These are phyloP conservation scores for Ogataea ganodermae DNA, from an alignment of 805 yeast genomes.

Conservation along the genomic window DNA sequence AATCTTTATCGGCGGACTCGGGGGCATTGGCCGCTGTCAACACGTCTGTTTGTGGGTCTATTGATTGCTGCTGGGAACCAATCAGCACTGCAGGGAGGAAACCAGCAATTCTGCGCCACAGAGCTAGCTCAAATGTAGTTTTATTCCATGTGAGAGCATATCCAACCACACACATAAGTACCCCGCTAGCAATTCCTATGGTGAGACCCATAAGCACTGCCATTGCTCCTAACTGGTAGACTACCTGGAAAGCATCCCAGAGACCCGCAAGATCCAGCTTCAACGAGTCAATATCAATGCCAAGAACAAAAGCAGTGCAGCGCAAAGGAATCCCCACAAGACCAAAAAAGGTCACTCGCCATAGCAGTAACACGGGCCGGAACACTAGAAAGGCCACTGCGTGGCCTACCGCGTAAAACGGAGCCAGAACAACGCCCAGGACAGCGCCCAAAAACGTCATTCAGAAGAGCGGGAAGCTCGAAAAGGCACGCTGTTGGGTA, in stretches of 20 bases:
- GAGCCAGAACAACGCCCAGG: not conserved
- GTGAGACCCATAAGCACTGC: conserved; percentile 27
- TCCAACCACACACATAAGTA: conserved; percentile 19
- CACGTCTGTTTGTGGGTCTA: not conserved
- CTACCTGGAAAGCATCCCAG: conserved; percentile 19
- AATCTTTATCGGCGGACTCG: not conserved
- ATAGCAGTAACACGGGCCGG: conserved; percentile 9
- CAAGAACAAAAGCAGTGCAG: conserved; percentile 10
- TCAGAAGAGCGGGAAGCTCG: too few relatives aligned
- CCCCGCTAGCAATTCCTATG: conserved; percentile 24
- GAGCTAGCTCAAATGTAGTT: conserved; percentile 11
- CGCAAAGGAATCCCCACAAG: conserved; percentile 12
- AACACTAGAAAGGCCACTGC: conserved; percentile 9
- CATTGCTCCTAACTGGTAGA: conserved; percentile 27
- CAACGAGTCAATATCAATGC: conserved; percentile 14
- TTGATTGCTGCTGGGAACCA: too few relatives aligned
- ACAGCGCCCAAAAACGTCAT: not conserved
- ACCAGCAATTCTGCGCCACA: conserved; percentile 2
- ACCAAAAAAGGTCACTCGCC: conserved; percentile 13
- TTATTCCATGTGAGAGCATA: conserved; percentile 16
- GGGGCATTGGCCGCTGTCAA: not conserved
- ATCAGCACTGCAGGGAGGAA: not conserved
- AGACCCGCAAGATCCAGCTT: conserved; percentile 4
- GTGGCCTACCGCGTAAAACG: conserved; percentile 2
- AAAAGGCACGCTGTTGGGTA: too few relatives aligned